Conservation (phyloP, 306 rosid genomes). For the Rosa persica region DNA sequence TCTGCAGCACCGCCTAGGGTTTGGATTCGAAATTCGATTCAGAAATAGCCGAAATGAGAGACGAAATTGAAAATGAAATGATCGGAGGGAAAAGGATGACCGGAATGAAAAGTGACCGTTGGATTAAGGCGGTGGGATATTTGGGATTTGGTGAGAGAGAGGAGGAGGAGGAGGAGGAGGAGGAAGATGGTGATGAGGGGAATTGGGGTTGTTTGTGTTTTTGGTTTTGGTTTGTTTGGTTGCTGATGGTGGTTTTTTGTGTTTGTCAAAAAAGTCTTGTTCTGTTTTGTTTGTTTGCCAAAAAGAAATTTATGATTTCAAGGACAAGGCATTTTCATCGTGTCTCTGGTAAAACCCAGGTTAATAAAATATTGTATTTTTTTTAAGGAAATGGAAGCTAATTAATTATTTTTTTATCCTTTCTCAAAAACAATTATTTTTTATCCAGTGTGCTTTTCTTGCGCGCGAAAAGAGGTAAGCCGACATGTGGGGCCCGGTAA, state of each 20-base stretch:
- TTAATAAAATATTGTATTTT: too few species aligned
- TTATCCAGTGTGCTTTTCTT: too few species aligned
- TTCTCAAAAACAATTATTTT: too few species aligned
- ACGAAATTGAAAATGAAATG: background rate
- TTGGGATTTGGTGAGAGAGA: background rate
- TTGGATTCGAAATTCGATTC: background rate
- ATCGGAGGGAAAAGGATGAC: background rate
- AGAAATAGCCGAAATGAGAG: background rate
- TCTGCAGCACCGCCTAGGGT: background rate
- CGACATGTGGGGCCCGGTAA: too few species aligned
- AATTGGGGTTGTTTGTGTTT: background rate
- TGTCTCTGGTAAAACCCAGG: background rate
- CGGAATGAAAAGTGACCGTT: background rate
- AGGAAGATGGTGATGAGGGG: background rate
- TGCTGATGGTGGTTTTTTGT: background rate
- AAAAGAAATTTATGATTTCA: background rate
- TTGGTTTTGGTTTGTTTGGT: too few species aligned
- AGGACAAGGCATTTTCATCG: slow-evolving; percentile 1
- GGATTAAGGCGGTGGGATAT: background rate
- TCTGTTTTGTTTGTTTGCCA: background rate
- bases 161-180: background rate
- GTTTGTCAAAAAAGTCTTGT: background rate
- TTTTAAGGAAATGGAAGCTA: too few species aligned
- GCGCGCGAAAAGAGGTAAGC: too few species aligned
- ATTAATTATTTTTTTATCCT: too few species aligned